Conservation (phyloP, 1,139 yeast genomes). For the Zygosaccharomyces sapae region DNA sequence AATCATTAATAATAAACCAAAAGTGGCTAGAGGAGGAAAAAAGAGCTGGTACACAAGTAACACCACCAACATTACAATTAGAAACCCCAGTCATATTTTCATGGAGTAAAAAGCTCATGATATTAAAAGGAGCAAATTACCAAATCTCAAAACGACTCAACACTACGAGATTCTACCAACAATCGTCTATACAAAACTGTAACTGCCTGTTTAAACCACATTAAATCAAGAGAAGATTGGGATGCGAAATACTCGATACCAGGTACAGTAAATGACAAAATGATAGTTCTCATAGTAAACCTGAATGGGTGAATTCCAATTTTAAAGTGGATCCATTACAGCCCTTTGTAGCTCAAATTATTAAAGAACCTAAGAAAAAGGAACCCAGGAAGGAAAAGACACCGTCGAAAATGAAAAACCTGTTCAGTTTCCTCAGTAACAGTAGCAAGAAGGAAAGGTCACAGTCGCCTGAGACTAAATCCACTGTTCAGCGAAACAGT, state of each 20-base stretch:
- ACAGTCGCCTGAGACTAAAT: neutral
- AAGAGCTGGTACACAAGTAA: constrained; percentile 10
- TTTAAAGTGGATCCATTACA: constrained; percentile 33
- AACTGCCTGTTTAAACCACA: constrained; percentile 12
- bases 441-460: constrained; percentile 11
- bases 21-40: constrained; percentile 27
- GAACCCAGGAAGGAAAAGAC: constrained; percentile 15
- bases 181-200: constrained; percentile 18
- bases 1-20: constrained; percentile 14
- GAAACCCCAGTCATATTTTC: constrained; percentile 29
- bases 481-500: neutral
- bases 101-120: constrained; percentile 24
- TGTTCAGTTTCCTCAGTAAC: constrained; percentile 28
- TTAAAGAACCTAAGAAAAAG: constrained; percentile 22
- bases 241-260: constrained; percentile 3
- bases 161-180: constrained; percentile 16
- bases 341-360: constrained; percentile 28
- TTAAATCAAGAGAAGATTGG: constrained; percentile 7
- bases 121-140: neutral
- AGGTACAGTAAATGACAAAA: neutral
- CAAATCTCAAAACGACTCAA: neutral
- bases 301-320: constrained; percentile 12
- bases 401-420: constrained; percentile 19
- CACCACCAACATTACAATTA: constrained; percentile 15
- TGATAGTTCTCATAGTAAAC: constrained; percentile 4